Conservation (phyloP, 495 filamentous ascomycete genomes). For the Bryoglossum gracile region DNA sequence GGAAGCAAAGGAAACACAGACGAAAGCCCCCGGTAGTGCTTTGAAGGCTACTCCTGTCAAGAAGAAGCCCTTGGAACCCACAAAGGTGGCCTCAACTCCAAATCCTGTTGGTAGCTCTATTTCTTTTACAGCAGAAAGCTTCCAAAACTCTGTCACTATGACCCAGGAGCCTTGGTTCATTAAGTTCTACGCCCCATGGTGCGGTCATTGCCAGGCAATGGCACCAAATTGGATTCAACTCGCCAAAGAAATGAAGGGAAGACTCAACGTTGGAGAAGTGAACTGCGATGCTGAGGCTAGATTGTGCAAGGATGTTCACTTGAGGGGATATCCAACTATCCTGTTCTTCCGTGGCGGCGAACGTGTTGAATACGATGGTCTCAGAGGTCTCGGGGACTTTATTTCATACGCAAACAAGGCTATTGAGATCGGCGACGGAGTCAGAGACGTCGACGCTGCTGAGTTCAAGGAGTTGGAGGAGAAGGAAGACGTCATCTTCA, state of each 20-base stretch:
- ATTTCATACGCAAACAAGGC: slow-evolving; percentile 81
- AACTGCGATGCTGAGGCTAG: slow-evolving; percentile 81
- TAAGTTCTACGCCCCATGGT: slow-evolving; percentile 98
- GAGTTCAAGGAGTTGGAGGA: slow-evolving; percentile 80
- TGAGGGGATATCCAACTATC: slow-evolving; percentile 78
- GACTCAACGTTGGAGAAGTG: slow-evolving; percentile 88
- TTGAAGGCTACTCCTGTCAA: slow-evolving; percentile 21
- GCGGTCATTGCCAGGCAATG: slow-evolving; percentile 87
- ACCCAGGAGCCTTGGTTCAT: slow-evolving; percentile 94
- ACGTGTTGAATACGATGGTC: slow-evolving; percentile 84
- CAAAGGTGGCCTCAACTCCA: slow-evolving; percentile 40
- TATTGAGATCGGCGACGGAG: slow-evolving; percentile 63
- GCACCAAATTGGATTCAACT: slow-evolving; percentile 86
- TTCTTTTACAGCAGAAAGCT: slow-evolving; percentile 72
- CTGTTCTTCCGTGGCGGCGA: slow-evolving; percentile 91
- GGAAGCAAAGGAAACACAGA: slow-evolving; percentile 15
- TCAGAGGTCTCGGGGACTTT: slow-evolving; percentile 88
- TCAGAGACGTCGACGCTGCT: slow-evolving; percentile 69
- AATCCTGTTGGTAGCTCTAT: slow-evolving; percentile 71
- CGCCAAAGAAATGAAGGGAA: slow-evolving; percentile 78
- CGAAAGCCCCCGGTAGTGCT: slow-evolving; percentile 4
- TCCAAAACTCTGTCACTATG: slow-evolving; percentile 77
- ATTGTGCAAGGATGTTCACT: slow-evolving; percentile 81
- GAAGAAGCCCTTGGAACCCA: slow-evolving; percentile 23
- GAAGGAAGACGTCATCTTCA: slow-evolving; percentile 88